A percentile compares a stretch with the other conserved stretches of the same genome.
Conservation (phyloP, 345 rosid genomes). For the Hibiscus mutabilis region DNA sequence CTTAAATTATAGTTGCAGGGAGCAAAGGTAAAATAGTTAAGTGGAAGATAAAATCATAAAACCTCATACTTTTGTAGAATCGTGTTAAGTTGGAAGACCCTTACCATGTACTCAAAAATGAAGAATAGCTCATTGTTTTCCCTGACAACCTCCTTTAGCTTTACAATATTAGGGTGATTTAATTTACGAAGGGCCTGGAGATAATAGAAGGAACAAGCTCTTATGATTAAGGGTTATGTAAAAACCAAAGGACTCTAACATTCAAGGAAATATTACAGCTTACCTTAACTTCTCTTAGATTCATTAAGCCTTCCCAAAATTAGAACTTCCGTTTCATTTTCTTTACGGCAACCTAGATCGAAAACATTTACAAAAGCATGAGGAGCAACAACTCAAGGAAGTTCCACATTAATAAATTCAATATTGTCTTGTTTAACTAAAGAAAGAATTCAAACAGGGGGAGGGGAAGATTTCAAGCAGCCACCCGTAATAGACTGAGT, state of each 20-base stretch:
- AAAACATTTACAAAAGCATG: neutral
- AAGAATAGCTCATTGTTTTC: conserved; percentile 84
- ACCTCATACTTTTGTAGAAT: neutral
- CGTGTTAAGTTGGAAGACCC: conserved; percentile 9
- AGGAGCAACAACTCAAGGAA: neutral
- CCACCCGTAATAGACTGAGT: neutral
- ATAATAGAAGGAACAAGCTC: conserved; percentile 13
- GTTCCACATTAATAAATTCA: neutral
- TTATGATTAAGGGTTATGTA: neutral
- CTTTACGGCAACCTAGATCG: conserved; percentile 83
- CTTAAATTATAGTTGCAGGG: neutral
- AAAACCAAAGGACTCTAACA: neutral
- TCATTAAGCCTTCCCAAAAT: conserved; percentile 88
- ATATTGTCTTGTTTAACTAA: neutral
- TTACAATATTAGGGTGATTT: conserved; percentile 78
- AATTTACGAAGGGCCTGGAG: conserved; percentile 81
- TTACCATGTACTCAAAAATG: conserved; percentile 94
- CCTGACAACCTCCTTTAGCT: conserved; percentile 87
- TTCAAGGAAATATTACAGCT: neutral
- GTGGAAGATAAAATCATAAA: neutral
- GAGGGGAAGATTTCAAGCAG: neutral
- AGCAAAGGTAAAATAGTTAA: neutral
- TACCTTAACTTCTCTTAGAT: conserved; percentile 91
- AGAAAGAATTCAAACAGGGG: neutral
- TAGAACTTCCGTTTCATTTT: conserved; percentile 92